A percentile compares a stretch with the other conserved stretches of the same genome.
These are phyloP conservation scores for Gnetum montanum DNA, from an alignment of 75 land plant genomes.

Conservation along the genomic window DNA sequence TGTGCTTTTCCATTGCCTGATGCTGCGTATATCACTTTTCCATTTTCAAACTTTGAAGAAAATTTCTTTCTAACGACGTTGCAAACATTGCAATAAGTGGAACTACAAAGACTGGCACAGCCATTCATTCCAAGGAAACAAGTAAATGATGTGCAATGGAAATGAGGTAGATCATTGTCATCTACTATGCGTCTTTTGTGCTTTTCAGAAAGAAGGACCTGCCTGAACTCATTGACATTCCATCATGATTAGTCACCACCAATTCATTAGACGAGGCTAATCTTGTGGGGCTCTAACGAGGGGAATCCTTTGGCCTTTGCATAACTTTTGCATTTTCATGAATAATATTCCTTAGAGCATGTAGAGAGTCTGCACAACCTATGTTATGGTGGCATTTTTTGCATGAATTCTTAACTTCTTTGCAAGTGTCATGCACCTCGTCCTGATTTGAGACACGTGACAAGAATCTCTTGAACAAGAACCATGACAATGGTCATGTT, in stretches of 20 bases:
- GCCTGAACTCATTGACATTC: constrained; percentile 7
- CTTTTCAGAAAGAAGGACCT: not conserved
- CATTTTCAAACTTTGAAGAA: constrained; percentile 13
- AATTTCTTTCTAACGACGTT: constrained; percentile 62
- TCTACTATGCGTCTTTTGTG: constrained; percentile 21
- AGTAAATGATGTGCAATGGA: constrained; percentile 53
- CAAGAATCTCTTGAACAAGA: constrained; percentile 5
- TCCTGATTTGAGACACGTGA: not conserved
- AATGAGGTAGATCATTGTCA: constrained; percentile 77
- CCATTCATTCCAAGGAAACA: constrained; percentile 60
- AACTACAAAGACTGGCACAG: constrained; percentile 44
- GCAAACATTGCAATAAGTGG: constrained; percentile 51
- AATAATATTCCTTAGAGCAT: constrained; percentile 16
- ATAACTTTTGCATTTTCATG: constrained; percentile 25
- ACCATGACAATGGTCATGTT: constrained; percentile 3
- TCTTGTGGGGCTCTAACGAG: constrained; percentile 7
- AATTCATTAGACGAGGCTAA: constrained; percentile 7
- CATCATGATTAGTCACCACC: constrained; percentile 1
- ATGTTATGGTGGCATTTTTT: constrained; percentile 14
- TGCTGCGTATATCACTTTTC: constrained; percentile 49
- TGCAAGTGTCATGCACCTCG: constrained; percentile 3
- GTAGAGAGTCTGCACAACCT: constrained; percentile 45
- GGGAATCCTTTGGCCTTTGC: constrained; percentile 29
- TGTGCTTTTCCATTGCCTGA: constrained; percentile 84
- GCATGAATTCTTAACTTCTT: not conserved